These are phyloP conservation scores for Gryganskiella cystojenkinii DNA, from an alignment of 192 early-diverging fungal species.

Conservation along the genomic window DNA sequence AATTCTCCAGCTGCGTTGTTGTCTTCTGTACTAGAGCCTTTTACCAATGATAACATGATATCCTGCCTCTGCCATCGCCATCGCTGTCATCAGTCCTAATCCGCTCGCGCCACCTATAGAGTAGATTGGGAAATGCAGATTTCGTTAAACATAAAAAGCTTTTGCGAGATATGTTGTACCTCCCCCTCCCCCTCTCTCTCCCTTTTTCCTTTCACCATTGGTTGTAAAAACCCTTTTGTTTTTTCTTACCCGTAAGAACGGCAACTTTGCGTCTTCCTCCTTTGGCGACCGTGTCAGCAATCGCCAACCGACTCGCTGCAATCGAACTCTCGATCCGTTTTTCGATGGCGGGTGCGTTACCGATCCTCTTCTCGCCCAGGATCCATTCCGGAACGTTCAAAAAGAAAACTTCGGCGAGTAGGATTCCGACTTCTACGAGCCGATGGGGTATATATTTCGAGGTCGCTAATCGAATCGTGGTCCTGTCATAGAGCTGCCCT, in stretches of 20 bases:
- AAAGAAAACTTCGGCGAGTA: slow-evolving; percentile 21
- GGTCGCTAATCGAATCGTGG: slow-evolving; percentile 9
- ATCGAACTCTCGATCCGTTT: slow-evolving; percentile 33
- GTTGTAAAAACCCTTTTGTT: too few species aligned
- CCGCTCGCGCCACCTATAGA: slow-evolving; percentile 35
- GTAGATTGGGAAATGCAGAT: too few species aligned
- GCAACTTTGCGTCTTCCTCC: slow-evolving; percentile 39
- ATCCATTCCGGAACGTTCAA: slow-evolving; percentile 48
- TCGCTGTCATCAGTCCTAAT: slow-evolving; percentile 30
- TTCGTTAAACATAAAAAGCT: too few species aligned
- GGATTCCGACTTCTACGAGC: slow-evolving; percentile 16
- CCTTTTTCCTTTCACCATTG: too few species aligned
- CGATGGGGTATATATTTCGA: slow-evolving; percentile 42
- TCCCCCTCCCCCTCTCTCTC: too few species aligned
- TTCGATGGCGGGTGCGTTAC: slow-evolving; percentile 8
- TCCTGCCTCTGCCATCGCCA: slow-evolving; percentile 39
- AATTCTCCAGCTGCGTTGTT: background rate
- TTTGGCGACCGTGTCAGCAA: slow-evolving; percentile 8
- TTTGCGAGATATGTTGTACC: too few species aligned
- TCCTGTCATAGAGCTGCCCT: slow-evolving; percentile 23
- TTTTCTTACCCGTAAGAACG: slow-evolving; percentile 31
- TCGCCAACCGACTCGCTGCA: slow-evolving; percentile 19
- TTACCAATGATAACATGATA: slow-evolving; percentile 51
- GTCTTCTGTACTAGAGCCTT: background rate
- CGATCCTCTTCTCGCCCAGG: slow-evolving; percentile 9